Percentiles rank a stretch among this genome's conserved stretches.
Conservation (phyloP, 2,329 filamentous ascomycete genomes). For the Rhynchosporium secalis region DNA sequence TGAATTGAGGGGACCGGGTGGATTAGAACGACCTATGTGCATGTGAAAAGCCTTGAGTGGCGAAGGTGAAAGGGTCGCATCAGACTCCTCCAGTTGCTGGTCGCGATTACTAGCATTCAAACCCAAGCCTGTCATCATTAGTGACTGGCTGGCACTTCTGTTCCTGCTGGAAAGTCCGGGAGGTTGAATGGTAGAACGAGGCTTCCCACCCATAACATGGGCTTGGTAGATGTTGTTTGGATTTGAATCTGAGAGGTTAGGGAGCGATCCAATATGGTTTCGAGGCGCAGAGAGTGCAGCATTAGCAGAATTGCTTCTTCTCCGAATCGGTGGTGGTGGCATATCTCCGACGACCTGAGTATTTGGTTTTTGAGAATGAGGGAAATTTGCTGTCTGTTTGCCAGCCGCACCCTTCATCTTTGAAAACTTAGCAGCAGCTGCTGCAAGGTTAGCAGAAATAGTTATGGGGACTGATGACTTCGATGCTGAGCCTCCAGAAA, state of each 20-base stretch:
- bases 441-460: background rate
- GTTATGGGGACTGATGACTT: background rate
- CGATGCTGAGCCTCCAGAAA: background rate
- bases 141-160: background rate
- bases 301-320: background rate
- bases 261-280: background rate
- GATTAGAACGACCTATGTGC: background rate
- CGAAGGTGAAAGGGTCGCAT: conserved; percentile 5
- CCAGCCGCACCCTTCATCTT: background rate
- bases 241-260: background rate
- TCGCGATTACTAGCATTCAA: background rate
- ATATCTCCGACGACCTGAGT: background rate
- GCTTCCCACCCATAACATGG: background rate
- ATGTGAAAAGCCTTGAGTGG: background rate
- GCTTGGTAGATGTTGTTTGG: background rate
- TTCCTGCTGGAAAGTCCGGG: background rate
- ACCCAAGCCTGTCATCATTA: background rate
- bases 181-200: background rate
- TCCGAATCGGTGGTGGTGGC: background rate
- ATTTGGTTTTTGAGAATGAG: background rate
- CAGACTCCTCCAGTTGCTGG: background rate
- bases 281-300: background rate
- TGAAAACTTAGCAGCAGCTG: background rate
- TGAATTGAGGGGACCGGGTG: background rate
- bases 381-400: too few species aligned